Conservation (phyloP, 2,329 filamentous ascomycete species). For the Aschersonia sp. region DNA sequence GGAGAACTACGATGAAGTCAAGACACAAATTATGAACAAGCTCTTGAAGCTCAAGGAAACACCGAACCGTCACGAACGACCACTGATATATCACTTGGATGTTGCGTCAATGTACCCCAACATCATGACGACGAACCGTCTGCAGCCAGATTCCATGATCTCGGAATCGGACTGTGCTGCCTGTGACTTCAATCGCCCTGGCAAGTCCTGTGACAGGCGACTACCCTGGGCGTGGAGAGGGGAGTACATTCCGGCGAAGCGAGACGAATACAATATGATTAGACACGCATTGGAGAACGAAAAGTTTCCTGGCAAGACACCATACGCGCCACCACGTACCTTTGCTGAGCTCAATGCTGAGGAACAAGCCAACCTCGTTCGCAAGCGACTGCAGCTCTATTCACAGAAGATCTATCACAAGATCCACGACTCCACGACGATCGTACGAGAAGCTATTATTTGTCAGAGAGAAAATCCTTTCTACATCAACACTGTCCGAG, state of each 20-base stretch:
- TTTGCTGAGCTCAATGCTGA: slow-evolving; percentile 73
- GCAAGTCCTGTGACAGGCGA: slow-evolving; percentile 90
- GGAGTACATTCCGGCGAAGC: slow-evolving; percentile 88
- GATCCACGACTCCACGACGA: slow-evolving; percentile 88
- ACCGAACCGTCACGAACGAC: slow-evolving; percentile 71
- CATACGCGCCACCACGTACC: slow-evolving; percentile 53
- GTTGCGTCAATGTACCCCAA: slow-evolving; percentile 99
- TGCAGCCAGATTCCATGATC: slow-evolving; percentile 99
- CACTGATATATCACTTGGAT: slow-evolving; percentile 94
- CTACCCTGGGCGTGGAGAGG: slow-evolving; percentile 97
- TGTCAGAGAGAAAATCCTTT: slow-evolving; percentile 97
- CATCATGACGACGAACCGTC: slow-evolving; percentile 97
- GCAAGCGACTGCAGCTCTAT: slow-evolving; percentile 82
- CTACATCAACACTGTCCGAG: slow-evolving; percentile 90
- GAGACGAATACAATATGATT: slow-evolving; percentile 99
- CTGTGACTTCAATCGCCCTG: slow-evolving; percentile 94
- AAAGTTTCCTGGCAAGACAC: slow-evolving; percentile 67
- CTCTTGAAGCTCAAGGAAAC: slow-evolving; percentile 63
- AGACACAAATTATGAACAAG: slow-evolving; percentile 60
- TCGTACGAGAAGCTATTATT: slow-evolving; percentile 90
- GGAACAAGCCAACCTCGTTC: slow-evolving; percentile 67
- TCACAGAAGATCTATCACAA: slow-evolving; percentile 99
- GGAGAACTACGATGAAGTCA: slow-evolving; percentile 72
- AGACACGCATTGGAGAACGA: slow-evolving; percentile 83
- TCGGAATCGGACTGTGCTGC: slow-evolving; percentile 90